Conservation (phyloP, 2,329 filamentous ascomycete genomes). For the Colletotrichum caudatum region DNA sequence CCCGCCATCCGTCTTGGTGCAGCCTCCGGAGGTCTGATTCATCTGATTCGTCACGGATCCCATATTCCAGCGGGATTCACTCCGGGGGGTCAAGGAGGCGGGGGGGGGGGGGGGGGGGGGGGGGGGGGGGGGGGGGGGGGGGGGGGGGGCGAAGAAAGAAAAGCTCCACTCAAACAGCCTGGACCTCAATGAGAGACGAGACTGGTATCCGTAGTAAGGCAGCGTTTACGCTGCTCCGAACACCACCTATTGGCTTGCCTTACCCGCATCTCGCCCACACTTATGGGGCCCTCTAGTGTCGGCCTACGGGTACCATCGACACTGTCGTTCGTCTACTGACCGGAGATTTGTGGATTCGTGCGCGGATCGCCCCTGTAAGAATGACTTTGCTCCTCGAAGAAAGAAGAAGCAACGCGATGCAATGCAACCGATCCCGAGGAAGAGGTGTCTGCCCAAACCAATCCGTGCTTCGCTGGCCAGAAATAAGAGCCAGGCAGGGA, state of each 20-base stretch:
- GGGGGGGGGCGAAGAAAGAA: neutral
- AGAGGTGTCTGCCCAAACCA: slow-evolving; percentile 9
- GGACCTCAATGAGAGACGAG: slow-evolving; percentile 27
- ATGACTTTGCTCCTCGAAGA: neutral
- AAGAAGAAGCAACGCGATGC: slow-evolving; percentile 2
- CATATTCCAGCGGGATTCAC: slow-evolving; percentile 28
- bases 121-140: neutral
- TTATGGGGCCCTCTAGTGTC: slow-evolving; percentile 2
- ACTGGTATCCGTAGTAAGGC: too few relatives aligned
- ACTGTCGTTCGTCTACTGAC: slow-evolving; percentile 29
- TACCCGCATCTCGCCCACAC: slow-evolving; percentile 35
- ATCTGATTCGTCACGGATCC: slow-evolving; percentile 30
- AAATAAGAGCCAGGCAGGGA: slow-evolving; percentile 3
- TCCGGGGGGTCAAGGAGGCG: neutral
- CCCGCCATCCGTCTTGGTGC: slow-evolving; percentile 22
- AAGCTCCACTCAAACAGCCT: slow-evolving; percentile 1
- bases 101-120: too few relatives aligned
- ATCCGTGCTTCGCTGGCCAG: neutral
- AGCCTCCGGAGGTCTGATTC: slow-evolving; percentile 15
- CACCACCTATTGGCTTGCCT: slow-evolving; percentile 26
- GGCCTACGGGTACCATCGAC: neutral
- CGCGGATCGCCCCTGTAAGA: neutral
- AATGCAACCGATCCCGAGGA: slow-evolving; percentile 5
- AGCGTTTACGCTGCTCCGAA: slow-evolving; percentile 23
- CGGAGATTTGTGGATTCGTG: slow-evolving; percentile 30